Base-by-base conservation (phyloP, 1,284 basidiomycete genomes). In the Marasmius oreades region DNA sequence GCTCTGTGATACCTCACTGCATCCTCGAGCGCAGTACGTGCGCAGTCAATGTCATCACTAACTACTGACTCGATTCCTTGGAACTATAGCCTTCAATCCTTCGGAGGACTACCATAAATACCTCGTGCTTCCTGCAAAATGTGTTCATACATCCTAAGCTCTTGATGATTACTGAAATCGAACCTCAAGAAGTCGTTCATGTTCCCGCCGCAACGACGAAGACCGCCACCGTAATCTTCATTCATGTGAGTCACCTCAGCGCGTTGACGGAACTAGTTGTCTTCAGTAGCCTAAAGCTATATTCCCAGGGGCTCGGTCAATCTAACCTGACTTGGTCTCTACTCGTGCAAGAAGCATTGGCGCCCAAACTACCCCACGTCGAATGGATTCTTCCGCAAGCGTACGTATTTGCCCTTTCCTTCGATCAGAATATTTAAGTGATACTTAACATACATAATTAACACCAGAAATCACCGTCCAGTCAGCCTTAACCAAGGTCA, bases 361-460 rank as follows among this genome's bases (percentile, higher is more conserved):
- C 72, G 10, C 62, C 65, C 14, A 64, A 63, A 26, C 66, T 77
- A n/a, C 75, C 76, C 4, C 66, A 66, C 44, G 64, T 77, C 5
- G 68, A 73, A 57, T 78, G 76, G 76, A 63, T 78, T 24, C 60
- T 77, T 22, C 76, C 75, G 1, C 75, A 78, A 61, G 73, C 76
- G 76, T 78, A 60, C 51, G 73, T 65, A 31, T 47, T 26, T 28
- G 31, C 37, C 50, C 20, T 1, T 16, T 24, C 23, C 14, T 24
- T 46, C 20, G 12, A 6, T 14, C 16, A 22, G 3, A 1, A 7
- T 4, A 24, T 7, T 12, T n/a, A 20, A 50, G 14, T 33, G n/a
- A 26, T 58, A 66, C 64, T 23, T 59, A 57, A n/a, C 47, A 57
- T 33, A 22, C 52, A 23, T 24, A 33, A 12, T 3, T 14, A 14